Evolutionary conservation across 208 protist genomes (phyloP), one percentile per base, ranked within the genome.

Genomic region (Trypanosoma rangeli): DNA sequence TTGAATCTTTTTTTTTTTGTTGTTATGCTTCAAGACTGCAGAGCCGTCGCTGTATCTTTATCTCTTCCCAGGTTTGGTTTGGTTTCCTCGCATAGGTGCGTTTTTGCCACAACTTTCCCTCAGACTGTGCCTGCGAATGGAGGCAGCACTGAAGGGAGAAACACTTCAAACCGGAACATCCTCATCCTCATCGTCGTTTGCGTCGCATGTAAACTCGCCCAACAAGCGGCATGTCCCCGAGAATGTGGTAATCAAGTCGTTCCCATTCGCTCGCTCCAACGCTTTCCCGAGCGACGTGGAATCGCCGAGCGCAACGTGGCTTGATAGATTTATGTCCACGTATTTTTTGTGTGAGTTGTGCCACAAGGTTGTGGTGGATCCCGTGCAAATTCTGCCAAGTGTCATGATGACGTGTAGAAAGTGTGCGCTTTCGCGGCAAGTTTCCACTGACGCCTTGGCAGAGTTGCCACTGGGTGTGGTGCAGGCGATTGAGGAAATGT

Each of bases 301-400:
- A 2, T 46, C 24, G 48, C 71, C 71, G 20, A 62, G 24, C 24
- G 28, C 37, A 0, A 54, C 42, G 26, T 85, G 82, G 57, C 39
- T 76, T 15, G 54, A 74, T 39, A 50, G 73, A 9, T 68, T 93
- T 57, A 62, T 79, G 16, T 64, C 80, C n/a, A 67, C 42, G 13
- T 80, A 77, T 61, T 82, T 90, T 63, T 55, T 60, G 10, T 93
- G 87, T 68, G 63, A 66, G 15, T 28, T 83, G 31, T 93, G 87
- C 60, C 61, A 60, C 31, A 82, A 85, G 49, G 61, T 85, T 5
- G 73, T 73, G 3, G 64, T 64, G 10, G 81, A 90, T 67, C 68
- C 83, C 12, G 87, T 93, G 56, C 78, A 87, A 63, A 68, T 88
- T 46, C 44, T 79, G 5, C 74, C 76, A 42, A 78, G 65, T 24